Percentiles rank a stretch among this genome's conserved stretches.
Evolutionary conservation across 2,329 filamentous ascomycete genomes (phyloP).

Genomic region (Xylariaceae sp.): DNA sequence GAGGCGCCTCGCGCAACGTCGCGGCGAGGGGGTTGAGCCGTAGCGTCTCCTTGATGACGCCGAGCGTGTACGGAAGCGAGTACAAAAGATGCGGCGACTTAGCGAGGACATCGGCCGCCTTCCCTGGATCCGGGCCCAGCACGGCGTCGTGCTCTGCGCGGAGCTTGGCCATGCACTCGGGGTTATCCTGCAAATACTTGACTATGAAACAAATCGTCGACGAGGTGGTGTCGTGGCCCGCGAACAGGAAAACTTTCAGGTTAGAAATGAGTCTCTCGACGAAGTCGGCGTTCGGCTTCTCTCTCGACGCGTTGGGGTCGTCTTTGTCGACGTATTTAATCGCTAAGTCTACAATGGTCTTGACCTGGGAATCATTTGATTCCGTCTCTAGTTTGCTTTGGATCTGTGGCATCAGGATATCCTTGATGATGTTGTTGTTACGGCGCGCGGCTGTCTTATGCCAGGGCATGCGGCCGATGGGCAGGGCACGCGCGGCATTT

Average conservation of each 20-base stretch:
- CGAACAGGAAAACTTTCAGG: constrained; percentile 38
- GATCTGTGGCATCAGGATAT: constrained; percentile 27
- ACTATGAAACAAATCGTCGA: constrained; percentile 35
- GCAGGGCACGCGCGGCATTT: constrained; percentile 19
- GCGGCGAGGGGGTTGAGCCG: constrained; percentile 33
- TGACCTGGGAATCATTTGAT: constrained; percentile 19
- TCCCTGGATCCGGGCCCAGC: constrained; percentile 29
- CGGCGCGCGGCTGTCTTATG: constrained; percentile 20
- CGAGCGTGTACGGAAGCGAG: constrained; percentile 36
- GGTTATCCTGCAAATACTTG: constrained; percentile 32
- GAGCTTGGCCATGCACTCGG: constrained; percentile 30
- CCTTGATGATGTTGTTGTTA: constrained; percentile 27
- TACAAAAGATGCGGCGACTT: constrained; percentile 31
- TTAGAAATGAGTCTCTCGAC: constrained; percentile 33
- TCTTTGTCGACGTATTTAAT: constrained; percentile 27
- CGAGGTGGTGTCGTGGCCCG: constrained; percentile 38
- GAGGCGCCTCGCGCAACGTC: constrained; percentile 22
- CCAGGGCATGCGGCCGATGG: constrained; percentile 25
- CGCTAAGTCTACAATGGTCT: constrained; percentile 30
- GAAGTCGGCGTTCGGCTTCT: constrained; percentile 26
- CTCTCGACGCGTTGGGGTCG: constrained; percentile 19
- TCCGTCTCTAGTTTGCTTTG: constrained; percentile 22
- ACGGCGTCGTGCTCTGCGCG: constrained; percentile 38
- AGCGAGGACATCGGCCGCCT: constrained; percentile 19
- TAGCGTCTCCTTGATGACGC: constrained; percentile 38